Evolutionary conservation across 371 early-diverging fungal species (phyloP), one percentile per base, ranked within the genome.

Genomic region (Syncephalastrum monosporum): DNA sequence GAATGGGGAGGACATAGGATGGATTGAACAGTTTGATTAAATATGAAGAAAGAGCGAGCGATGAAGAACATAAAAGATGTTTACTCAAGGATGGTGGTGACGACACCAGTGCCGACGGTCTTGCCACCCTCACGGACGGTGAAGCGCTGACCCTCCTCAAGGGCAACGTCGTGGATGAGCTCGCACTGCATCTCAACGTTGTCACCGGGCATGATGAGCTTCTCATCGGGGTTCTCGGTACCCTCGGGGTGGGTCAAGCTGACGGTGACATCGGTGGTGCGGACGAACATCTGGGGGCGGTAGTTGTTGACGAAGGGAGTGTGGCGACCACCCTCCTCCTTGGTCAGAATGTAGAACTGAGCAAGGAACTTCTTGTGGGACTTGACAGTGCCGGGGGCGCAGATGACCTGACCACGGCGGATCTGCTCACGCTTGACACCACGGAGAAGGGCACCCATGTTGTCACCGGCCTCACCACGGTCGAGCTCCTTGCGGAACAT

Each of bases 401-500:
- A 91, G 49, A 98, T 69, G 46, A 98, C 96, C 72, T 91, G 92
- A 59, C 99, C 99, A 70, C 97, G 93, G 63, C 90, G 90, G 58
- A 98, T 82, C 65, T 94, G 89, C 69, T 98, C 99, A 71, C 97
- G 92, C 89, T 97, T 96, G 47, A 98, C 82, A 75, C 96, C 96
- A 80, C 98, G 95, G 62, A 98, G 83, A 60, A 97, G 84, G 42
- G 92, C 91, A 60, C 99, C 98, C 88, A 97, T 94, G 83, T 96
- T 95, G 80, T 98, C 98, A 79, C 99, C 98, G 64, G 99, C 97
- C 74, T 96, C 92, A 69, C 95, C 98, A 67, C 89, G 90, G 70
- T 96, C 97, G 58, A 98, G 90, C 82, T 93, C 91, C 84, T 98
- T 97, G 83, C 96, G 96, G 94, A 97, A 97, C 97, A 97, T 97